Percentiles rank a stretch among this genome's conserved stretches.
phyloP scores from a whole-genome alignment of 495 filamentous ascomycete species.

The Neohortaea acidophila region DNA sequence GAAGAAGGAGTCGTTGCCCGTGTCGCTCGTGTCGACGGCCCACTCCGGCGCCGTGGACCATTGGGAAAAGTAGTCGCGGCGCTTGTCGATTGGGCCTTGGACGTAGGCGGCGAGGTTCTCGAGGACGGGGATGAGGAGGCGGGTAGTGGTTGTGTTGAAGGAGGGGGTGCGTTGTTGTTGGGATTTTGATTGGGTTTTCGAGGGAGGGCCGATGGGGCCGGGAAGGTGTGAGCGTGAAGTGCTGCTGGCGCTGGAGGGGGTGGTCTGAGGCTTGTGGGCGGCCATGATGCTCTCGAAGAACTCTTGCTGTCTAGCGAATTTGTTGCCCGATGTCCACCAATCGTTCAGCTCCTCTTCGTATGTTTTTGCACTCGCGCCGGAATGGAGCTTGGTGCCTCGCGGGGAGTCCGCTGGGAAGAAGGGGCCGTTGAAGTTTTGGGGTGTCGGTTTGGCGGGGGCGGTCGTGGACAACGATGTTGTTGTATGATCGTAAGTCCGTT shows the following conservation, averaged over 20 bases:
- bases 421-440: conserved; percentile 19
- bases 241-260: neutral
- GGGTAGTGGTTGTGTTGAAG: conserved; percentile 2
- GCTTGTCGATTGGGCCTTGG: conserved; percentile 15
- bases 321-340: conserved; percentile 24
- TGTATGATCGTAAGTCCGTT: neutral
- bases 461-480: neutral
- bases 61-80: conserved; percentile 16
- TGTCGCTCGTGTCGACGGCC: conserved; percentile 12
- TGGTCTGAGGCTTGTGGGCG: neutral
- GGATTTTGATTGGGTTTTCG: conserved; percentile 2
- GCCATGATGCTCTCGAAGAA: conserved; percentile 17
- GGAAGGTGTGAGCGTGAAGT: neutral
- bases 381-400: neutral
- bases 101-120: conserved; percentile 19
- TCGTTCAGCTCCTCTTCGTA: conserved; percentile 14
- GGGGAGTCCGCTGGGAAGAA: conserved; percentile 16
- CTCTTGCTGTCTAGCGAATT: conserved; percentile 20
- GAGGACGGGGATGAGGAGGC: conserved; percentile 16
- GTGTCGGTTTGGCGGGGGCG: conserved; percentile 8
- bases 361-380: neutral
- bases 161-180: neutral
- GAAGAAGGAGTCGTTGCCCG: conserved; percentile 18
- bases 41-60: conserved; percentile 16
- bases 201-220: conserved; percentile 1